Evolutionary conservation across 495 filamentous ascomycete genomes (phyloP).

Genomic region (Hypoxylon trugodes): DNA sequence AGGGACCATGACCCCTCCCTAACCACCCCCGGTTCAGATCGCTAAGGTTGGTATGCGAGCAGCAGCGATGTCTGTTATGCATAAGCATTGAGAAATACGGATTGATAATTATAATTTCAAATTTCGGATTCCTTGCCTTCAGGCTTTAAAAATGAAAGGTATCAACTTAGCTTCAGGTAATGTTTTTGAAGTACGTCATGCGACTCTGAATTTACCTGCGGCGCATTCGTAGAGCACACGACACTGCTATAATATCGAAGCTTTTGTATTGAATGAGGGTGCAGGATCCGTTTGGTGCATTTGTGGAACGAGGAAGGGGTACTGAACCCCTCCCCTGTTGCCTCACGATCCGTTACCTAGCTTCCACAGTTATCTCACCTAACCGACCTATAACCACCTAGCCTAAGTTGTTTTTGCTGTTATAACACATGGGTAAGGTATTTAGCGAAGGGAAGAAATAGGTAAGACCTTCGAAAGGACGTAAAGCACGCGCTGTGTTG

Average conservation of each 20-base stretch:
- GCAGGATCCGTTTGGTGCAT: constrained; percentile 25
- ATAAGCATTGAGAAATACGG: constrained; percentile 11
- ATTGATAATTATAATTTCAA: constrained; percentile 7
- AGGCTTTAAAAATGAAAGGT: constrained; percentile 1
- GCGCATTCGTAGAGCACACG: constrained; percentile 22
- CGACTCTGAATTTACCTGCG: constrained; percentile 7
- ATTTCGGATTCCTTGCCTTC: constrained; percentile 17
- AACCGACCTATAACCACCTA: constrained; percentile 7
- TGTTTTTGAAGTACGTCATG: constrained; percentile 19
- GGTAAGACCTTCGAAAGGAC: not conserved
- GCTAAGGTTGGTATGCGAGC: constrained; percentile 27
- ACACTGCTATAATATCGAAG: constrained; percentile 22
- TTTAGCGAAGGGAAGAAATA: not conserved
- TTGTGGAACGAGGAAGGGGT: constrained; percentile 13
- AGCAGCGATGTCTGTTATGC: constrained; percentile 19
- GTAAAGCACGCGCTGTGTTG: not conserved
- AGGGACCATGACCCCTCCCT: constrained; percentile 34
- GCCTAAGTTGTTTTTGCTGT: not conserved
- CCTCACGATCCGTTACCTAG: constrained; percentile 19
- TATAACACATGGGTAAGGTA: not conserved
- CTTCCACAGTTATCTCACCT: constrained; percentile 13
- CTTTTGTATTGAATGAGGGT: constrained; percentile 18
- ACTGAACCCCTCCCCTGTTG: constrained; percentile 23
- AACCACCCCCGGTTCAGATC: constrained; percentile 17
- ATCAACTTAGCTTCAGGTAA: not conserved